Conservation (phyloP, 192 early-diverging fungal genomes). For the Coemansia asiatica region DNA sequence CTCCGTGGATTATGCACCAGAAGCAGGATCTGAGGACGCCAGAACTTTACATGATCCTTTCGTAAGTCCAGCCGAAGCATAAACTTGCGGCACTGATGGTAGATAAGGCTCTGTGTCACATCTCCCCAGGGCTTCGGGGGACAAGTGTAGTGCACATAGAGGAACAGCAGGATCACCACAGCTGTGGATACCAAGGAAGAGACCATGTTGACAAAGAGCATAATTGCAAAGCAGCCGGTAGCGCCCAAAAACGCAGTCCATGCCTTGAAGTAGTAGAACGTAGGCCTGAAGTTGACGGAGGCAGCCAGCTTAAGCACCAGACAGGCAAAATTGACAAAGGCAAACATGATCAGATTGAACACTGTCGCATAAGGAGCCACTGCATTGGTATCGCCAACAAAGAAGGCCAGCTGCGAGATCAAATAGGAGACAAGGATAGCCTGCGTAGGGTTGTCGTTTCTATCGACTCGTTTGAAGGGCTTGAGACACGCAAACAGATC, state of each 20-base stretch:
- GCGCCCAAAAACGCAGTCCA: slow-evolving; percentile 63
- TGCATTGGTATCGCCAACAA: slow-evolving; percentile 63
- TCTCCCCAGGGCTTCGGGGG: slow-evolving; percentile 72
- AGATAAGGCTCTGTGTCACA: slow-evolving; percentile 68
- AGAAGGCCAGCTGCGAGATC: slow-evolving; percentile 59
- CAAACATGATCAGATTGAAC: slow-evolving; percentile 64
- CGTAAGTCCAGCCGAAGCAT: slow-evolving; percentile 62
- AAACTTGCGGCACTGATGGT: slow-evolving; percentile 73
- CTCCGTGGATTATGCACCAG: slow-evolving; percentile 63
- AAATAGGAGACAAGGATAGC: slow-evolving; percentile 47
- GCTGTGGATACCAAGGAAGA: slow-evolving; percentile 55
- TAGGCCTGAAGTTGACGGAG: slow-evolving; percentile 70
- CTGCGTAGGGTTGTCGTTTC: slow-evolving; percentile 27
- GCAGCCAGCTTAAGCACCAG: slow-evolving; percentile 63
- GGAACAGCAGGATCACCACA: slow-evolving; percentile 59
- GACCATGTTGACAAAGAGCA: slow-evolving; percentile 59
- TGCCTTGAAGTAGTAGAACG: slow-evolving; percentile 66
- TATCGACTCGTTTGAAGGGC: slow-evolving; percentile 24
- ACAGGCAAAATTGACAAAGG: slow-evolving; percentile 66
- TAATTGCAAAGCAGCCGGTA: slow-evolving; percentile 54
- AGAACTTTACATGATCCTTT: slow-evolving; percentile 71
- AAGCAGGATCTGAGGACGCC: slow-evolving; percentile 70
- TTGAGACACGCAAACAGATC: slow-evolving; percentile 58
- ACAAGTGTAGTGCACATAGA: slow-evolving; percentile 65
- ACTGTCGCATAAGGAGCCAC: slow-evolving; percentile 68